A percentile compares a stretch with the other conserved stretches of the same genome.
Evolutionary conservation across 371 early-diverging fungal species (phyloP).

Genomic region (Rhizopus delemar): DNA sequence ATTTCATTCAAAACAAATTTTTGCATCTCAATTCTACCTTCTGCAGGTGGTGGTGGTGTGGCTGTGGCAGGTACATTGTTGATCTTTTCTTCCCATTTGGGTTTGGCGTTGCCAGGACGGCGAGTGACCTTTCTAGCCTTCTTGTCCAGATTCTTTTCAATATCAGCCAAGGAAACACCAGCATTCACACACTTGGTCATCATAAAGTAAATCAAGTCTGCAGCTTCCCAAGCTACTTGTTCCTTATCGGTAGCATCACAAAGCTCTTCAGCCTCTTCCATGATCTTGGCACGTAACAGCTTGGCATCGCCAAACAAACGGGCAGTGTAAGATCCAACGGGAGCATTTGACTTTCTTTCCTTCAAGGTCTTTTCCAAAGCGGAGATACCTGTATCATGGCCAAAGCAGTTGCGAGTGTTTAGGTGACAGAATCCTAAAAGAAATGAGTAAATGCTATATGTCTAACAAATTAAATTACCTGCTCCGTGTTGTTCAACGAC

Average conservation of each 20-base stretch:
- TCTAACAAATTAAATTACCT: constrained; percentile 49
- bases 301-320: constrained; percentile 83
- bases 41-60: constrained; percentile 4
- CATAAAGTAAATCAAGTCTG: constrained; percentile 95
- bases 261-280: constrained; percentile 95
- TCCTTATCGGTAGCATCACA: constrained; percentile 75
- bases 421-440: constrained; percentile 90
- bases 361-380: constrained; percentile 69
- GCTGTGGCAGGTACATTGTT: constrained; percentile 27
- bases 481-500: constrained; percentile 85
- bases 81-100: constrained; percentile 54
- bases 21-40: constrained; percentile 65
- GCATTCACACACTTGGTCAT: constrained; percentile 81
- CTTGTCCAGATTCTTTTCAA: constrained; percentile 84
- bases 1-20: constrained; percentile 53
- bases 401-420: constrained; percentile 91
- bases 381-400: constrained; percentile 73
- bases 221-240: constrained; percentile 94
- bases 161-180: constrained; percentile 83
- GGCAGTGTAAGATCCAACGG: constrained; percentile 89
- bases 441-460: not conserved
- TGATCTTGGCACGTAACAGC: constrained; percentile 87
- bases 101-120: constrained; percentile 94
- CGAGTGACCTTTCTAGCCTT: constrained; percentile 85
- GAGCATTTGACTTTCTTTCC: constrained; percentile 70